phyloP scores from a whole-genome alignment of 768 basidiomycete species.

The Pulveroboletus ravenelii region DNA sequence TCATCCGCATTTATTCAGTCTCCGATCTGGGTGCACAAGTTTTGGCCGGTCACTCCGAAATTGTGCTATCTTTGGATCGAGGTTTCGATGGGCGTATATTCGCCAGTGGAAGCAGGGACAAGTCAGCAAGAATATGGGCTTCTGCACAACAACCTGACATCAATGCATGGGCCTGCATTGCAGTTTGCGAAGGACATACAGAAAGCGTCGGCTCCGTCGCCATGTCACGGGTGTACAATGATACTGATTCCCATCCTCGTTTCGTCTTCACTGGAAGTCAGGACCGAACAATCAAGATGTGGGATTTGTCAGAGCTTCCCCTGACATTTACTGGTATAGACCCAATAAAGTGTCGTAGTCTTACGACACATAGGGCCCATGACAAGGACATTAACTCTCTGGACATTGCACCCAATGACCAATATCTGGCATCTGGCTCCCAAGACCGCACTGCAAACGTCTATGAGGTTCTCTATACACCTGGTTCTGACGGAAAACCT shows the following conservation, averaged over 20 bases:
- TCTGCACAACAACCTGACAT: slow-evolving; percentile 10
- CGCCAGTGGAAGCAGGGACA: slow-evolving; percentile 92
- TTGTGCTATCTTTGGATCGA: slow-evolving; percentile 81
- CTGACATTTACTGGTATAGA: slow-evolving; percentile 26
- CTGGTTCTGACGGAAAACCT: slow-evolving; percentile 36
- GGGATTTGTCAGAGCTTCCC: slow-evolving; percentile 72
- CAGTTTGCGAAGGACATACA: slow-evolving; percentile 87
- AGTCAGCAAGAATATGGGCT: slow-evolving; percentile 82
- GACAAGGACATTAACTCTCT: slow-evolving; percentile 99
- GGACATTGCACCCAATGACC: slow-evolving; percentile 88
- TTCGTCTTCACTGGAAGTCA: slow-evolving; percentile 96
- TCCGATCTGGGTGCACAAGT: slow-evolving; percentile 76
- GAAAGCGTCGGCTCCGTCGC: slow-evolving; percentile 91
- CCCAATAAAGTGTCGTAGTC: slow-evolving; percentile 56
- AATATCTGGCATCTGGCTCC: slow-evolving; percentile 85
- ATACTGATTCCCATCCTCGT: slow-evolving; percentile 31
- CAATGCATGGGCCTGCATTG: slow-evolving; percentile 59
- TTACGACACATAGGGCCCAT: slow-evolving; percentile 86
- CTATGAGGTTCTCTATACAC: slow-evolving; percentile 64
- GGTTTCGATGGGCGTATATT: slow-evolving; percentile 65
- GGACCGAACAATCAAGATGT: slow-evolving; percentile 97
- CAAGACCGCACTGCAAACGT: slow-evolving; percentile 95
- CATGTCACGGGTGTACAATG: slow-evolving; percentile 49
- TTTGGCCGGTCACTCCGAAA: slow-evolving; percentile 84
- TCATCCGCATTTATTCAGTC: slow-evolving; percentile 85